phyloP scores from a whole-genome alignment of 805 yeast species.

The Pichia gijzeniarum region DNA sequence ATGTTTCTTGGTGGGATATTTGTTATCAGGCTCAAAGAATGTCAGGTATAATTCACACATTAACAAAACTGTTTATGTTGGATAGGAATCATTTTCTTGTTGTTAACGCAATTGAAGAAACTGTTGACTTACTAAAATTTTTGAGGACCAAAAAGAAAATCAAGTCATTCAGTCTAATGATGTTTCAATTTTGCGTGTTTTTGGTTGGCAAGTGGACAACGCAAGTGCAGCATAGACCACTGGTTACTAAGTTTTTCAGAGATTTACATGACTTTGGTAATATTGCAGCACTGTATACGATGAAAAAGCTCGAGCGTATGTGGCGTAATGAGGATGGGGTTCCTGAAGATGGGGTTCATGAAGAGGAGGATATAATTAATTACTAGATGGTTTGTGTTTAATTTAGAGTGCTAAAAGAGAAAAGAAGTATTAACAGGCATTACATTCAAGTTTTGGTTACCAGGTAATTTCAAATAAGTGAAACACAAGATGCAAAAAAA shows the following conservation, averaged over 20 bases:
- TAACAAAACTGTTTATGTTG: constrained; percentile 34
- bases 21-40: constrained; percentile 41
- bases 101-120: constrained; percentile 28
- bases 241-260: constrained; percentile 36
- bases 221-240: constrained; percentile 30
- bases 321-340: constrained; percentile 5
- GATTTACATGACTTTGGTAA: constrained; percentile 37
- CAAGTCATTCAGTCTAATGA: constrained; percentile 29
- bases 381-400: constrained; percentile 2
- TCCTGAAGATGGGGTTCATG: too few species aligned
- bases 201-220: constrained; percentile 39
- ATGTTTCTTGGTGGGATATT: constrained; percentile 46
- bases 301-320: constrained; percentile 1
- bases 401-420: too few species aligned
- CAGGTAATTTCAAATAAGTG: too few species aligned
- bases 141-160: constrained; percentile 24
- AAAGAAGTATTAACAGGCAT: too few species aligned
- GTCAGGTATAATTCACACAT: constrained; percentile 32
- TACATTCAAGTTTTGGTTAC: too few species aligned
- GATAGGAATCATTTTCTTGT: constrained; percentile 30
- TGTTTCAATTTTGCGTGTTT: constrained; percentile 53
- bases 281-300: constrained; percentile 36
- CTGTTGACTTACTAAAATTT: constrained; percentile 26
- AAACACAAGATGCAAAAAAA: too few species aligned
- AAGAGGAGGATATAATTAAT: constrained; percentile 7